Base-by-base conservation (phyloP, 441 rosid genomes). In the Aquilaria agallochum region DNA sequence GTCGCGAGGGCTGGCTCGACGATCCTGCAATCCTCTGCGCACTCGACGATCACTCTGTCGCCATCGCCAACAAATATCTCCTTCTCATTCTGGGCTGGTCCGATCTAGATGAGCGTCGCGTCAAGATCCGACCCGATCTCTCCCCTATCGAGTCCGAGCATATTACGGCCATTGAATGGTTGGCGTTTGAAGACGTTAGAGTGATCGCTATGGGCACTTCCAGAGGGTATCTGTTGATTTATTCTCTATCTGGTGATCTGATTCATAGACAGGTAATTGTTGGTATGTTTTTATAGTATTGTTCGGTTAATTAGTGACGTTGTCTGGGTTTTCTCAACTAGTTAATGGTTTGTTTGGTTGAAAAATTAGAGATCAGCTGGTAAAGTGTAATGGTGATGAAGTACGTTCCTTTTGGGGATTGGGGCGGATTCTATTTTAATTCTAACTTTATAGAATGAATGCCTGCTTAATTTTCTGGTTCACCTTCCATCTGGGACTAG, bases 1-100 rank as follows among this genome's bases (percentile, higher is more conserved):
- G 99, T 3, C 82, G 84, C 65, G 97, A 94, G 73, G 95, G 95
- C 1, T 91, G 98, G 97, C 87, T 91, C 3, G 66, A 56, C 31
- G n/a, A 31, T 15, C 85, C 89, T 1, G 74, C 75, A 68, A 74
- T 91, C 34, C 72, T 78, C 6, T 84, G 83, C 76, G 90, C 99
- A 2, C 86, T 91, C 20, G 95, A 87, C 69, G 69, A 80, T 13
- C 89, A 87, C 70, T 78, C 87, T 34, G 40, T 91, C 60, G 92
- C 97, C 61, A 62, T 94, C 63, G 89, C 97, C 59, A 83, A 82
- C 68, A 80, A 80, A 20, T 75, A 49, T 64, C 58, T 82, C 56
- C 71, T 91, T 31, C 55, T 91, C 71, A 65, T 94, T 56, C 75
- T 83, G 53, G 77, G 77, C 32, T 91, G 97, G 95, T 75, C 84